A percentile compares a stretch with the other conserved stretches of the same genome.
phyloP scores from a whole-genome alignment of 306 rosid species.

The Hippophae tibetana region DNA sequence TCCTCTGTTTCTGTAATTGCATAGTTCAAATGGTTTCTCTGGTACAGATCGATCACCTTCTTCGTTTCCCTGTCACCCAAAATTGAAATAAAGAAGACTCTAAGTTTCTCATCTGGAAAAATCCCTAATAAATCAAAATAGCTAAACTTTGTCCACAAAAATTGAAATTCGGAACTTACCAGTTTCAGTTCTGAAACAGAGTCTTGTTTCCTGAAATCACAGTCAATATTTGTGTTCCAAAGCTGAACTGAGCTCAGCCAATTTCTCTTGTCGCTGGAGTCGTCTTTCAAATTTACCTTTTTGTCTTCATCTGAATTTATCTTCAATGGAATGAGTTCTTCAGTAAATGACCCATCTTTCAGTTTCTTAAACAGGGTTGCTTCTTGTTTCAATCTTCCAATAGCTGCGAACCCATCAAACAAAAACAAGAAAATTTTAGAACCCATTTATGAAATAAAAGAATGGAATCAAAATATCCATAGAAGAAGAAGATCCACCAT shows the following conservation, averaged over 20 bases:
- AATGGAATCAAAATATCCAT: neutral
- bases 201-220: constrained; percentile 14
- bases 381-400: constrained; percentile 50
- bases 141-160: neutral
- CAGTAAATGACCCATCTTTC: constrained; percentile 27
- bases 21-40: constrained; percentile 22
- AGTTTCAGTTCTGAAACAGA: constrained; percentile 18
- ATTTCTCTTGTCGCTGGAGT: constrained; percentile 39
- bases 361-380: constrained; percentile 19
- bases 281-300: constrained; percentile 12
- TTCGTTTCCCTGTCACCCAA: constrained; percentile 35
- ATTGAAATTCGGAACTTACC: constrained; percentile 13
- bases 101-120: neutral
- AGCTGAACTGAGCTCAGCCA: constrained; percentile 63
- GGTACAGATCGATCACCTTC: constrained; percentile 42
- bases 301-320: constrained; percentile 16
- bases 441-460: neutral
- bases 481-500: constrained; percentile 34
- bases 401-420: constrained; percentile 31
- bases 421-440: constrained; percentile 6
- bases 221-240: constrained; percentile 40
- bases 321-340: constrained; percentile 32
- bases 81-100: neutral
- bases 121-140: neutral
- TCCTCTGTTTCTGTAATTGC: constrained; percentile 16